A percentile compares a stretch with the other conserved stretches of the same genome.
phyloP scores from a whole-genome alignment of 257 asterid species.

The Fraxinus excelsior region DNA sequence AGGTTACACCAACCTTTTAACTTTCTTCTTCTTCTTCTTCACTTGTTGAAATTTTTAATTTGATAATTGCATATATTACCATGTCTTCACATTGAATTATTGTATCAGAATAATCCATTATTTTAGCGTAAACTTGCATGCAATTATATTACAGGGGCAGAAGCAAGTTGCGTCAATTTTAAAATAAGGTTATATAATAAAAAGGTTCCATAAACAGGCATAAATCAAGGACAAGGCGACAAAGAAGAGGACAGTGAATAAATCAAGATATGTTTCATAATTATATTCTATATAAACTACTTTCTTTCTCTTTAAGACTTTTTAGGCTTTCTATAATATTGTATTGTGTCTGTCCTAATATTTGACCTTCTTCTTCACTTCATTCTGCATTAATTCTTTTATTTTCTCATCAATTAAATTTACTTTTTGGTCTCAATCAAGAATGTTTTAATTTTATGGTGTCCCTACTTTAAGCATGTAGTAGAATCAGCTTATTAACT shows the following conservation, averaged over 20 bases:
- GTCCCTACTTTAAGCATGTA: background rate
- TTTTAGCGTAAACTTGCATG: constrained; percentile 15
- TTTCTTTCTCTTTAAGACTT: constrained; percentile 43
- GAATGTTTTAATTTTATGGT: no score
- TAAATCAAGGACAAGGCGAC: constrained; percentile 32
- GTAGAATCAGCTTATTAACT: background rate
- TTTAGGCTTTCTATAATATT: constrained; percentile 30
- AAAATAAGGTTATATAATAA: no score
- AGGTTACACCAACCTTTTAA: constrained; percentile 47
- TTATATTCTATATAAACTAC: constrained; percentile 34
- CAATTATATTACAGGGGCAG: constrained; percentile 14
- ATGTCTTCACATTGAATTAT: background rate
- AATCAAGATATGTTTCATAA: constrained; percentile 36
- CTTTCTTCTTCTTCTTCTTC: constrained; percentile 24
- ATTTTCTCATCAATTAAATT: no score
- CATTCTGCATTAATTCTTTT: background rate
- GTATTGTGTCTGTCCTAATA: constrained; percentile 23
- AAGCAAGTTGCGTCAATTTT: constrained; percentile 16
- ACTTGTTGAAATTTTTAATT: background rate
- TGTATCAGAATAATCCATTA: constrained; percentile 25
- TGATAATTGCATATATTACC: constrained; percentile 1
- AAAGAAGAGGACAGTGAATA: constrained; percentile 36
- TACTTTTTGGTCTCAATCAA: background rate
- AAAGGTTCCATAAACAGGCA: constrained; percentile 17
- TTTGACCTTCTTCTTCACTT: constrained; percentile 30